Base-by-base conservation (phyloP, 192 early-diverging fungal genomes). In the Phlyctochytrium bullatum region DNA sequence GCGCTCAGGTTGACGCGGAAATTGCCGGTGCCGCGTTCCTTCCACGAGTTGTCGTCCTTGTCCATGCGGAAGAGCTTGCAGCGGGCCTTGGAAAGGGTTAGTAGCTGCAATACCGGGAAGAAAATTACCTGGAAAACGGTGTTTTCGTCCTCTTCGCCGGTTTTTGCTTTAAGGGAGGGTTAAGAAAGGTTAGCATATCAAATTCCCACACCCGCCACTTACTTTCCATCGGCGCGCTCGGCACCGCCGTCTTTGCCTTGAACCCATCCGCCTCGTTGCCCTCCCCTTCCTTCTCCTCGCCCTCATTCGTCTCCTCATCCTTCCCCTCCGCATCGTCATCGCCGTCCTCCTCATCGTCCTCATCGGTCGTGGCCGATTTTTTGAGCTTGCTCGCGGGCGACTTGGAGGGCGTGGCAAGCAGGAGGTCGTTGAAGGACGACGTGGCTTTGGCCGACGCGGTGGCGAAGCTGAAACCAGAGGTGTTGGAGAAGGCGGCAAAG, bases 61-160 rank as follows among this genome's bases (percentile, higher is more conserved):
- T 71, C 69, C 64, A 67, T 72, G 2, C 65, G 54, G 34, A 36
- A 72, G 28, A 72, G 59, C 50, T 72, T 72, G 59, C 71, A 72
- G 16, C 71, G 71, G 10, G 34, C 33, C 69, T 71, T 24, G 17
- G 12, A 16, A 4, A 60, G 20, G 27, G 10, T 25, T 59, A 36
- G 51, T 14, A 20, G 40, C 24, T 14, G 3, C 0, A 58, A 3
- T 20, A 69, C 6, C 31, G 3, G 30, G 2, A 56, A 57, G 10
- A 10, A 71, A 71, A 34, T 23, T 61, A 62, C 71, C 36, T 66
- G 71, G 31, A 61, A 20, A 35, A 72, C 23, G 32, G 52, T 72
- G 32, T 54, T 67, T 60, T 66, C 71, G 28, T 67, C 71, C 31
- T 72, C 64, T 59, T 71, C 69, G 16, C 69, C 69, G 29, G 69